A percentile compares a stretch with the other conserved stretches of the same genome.
Conservation (phyloP, 805 yeast species). For the Suhomyces faveliae region DNA sequence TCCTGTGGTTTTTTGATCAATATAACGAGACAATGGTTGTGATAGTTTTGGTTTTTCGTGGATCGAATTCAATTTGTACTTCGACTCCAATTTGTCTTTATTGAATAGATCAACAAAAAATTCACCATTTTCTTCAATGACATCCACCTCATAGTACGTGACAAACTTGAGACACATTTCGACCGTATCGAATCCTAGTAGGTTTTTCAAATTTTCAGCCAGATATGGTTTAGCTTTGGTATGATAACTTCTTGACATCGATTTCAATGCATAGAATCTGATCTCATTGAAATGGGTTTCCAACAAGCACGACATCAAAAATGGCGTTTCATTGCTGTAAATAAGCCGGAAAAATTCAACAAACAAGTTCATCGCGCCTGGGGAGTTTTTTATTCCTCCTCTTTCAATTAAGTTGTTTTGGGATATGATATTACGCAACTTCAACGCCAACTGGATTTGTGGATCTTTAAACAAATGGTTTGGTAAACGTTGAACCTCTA, state of each 20-base stretch:
- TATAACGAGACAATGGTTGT: conserved; percentile 32
- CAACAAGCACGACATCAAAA: conserved; percentile 66
- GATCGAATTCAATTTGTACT: conserved; percentile 38
- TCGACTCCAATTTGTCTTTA: conserved; percentile 40
- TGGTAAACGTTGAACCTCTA: conserved; percentile 72
- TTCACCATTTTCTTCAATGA: conserved; percentile 28
- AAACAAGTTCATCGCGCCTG: conserved; percentile 61
- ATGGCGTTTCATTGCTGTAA: conserved; percentile 52
- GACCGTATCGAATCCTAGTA: conserved; percentile 67
- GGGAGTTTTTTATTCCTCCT: conserved; percentile 48
- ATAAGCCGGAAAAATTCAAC: conserved; percentile 59
- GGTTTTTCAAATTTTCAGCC: conserved; percentile 41
- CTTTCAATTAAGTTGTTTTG: conserved; percentile 60
- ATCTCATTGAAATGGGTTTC: conserved; percentile 82
- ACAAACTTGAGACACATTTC: conserved; percentile 58
- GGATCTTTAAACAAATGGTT: conserved; percentile 48
- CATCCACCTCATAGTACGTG: conserved; percentile 58
- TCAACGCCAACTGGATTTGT: conserved; percentile 67
- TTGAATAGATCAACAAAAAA: conserved; percentile 39
- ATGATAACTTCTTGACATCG: conserved; percentile 66
- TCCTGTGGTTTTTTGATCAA: conserved; percentile 28
- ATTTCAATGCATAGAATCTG: conserved; percentile 67
- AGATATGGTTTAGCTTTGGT: conserved; percentile 67
- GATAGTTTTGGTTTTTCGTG: conserved; percentile 39
- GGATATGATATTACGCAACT: conserved; percentile 62